A percentile compares a stretch with the other conserved stretches of the same genome.
Evolutionary conservation across 2,329 filamentous ascomycete species (phyloP).

Genomic region (Neobulgaria alba): DNA sequence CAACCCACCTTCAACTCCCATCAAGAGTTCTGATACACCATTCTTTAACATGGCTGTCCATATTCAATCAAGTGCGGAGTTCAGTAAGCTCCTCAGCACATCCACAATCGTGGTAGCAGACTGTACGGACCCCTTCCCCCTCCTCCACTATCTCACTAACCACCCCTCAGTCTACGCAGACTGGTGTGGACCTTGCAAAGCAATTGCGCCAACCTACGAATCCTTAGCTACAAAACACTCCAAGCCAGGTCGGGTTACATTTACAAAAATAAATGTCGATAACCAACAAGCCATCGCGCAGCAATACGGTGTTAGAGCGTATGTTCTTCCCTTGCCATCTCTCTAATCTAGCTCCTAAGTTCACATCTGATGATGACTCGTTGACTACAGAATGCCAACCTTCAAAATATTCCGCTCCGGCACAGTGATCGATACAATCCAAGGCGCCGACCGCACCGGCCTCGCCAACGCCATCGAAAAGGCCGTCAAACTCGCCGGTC

Average conservation of each 20-base stretch:
- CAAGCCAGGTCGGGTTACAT: conserved; percentile 74
- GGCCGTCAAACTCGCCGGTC: conserved; percentile 43
- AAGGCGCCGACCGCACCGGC: conserved; percentile 70
- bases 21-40: too few relatives aligned
- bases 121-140: conserved; percentile 49
- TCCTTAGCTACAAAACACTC: conserved; percentile 72
- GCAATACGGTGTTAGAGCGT: conserved; percentile 71
- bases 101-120: conserved; percentile 80
- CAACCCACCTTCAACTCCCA: conserved; percentile 1
- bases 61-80: conserved; percentile 61
- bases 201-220: conserved; percentile 84
- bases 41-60: conserved; percentile 34
- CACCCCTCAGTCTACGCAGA: conserved; percentile 71
- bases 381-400: conserved; percentile 66
- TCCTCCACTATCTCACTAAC: conserved; percentile 23
- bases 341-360: too few relatives aligned
- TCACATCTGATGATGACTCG: conserved; percentile 5
- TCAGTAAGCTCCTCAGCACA: conserved; percentile 60
- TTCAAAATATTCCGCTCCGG: conserved; percentile 84
- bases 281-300: conserved; percentile 68
- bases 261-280: conserved; percentile 89
- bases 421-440: conserved; percentile 63
- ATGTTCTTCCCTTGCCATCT: conserved; percentile 25
- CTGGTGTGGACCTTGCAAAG: conserved; percentile 91
- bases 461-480: conserved; percentile 71